A percentile compares a stretch with the other conserved stretches of the same genome.
phyloP scores from a whole-genome alignment of 352 stramenopile genomes.

The Phytophthora lateralis region DNA sequence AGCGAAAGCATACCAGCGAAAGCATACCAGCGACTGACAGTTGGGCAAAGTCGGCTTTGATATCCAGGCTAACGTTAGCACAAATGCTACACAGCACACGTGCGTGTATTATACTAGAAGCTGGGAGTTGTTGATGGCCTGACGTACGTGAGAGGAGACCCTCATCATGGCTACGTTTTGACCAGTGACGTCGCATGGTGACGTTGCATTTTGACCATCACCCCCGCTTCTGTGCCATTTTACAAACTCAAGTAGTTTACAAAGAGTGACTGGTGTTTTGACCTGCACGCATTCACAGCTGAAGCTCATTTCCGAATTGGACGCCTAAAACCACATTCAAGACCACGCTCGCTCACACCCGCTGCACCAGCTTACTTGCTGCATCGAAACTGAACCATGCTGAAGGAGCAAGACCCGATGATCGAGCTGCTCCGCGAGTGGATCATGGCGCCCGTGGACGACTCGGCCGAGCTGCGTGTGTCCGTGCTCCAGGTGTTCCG shows the following conservation, averaged over 20 bases:
- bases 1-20: constrained; percentile 1
- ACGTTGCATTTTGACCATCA: neutral
- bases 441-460: constrained; percentile 78
- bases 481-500: constrained; percentile 72
- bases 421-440: constrained; percentile 87
- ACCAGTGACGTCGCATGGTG: neutral
- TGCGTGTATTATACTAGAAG: neutral
- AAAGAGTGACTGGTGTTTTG: constrained; percentile 15
- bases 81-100: too few species aligned
- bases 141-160: constrained; percentile 6
- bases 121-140: constrained; percentile 1
- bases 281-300: constrained; percentile 2
- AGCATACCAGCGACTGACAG: neutral
- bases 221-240: constrained; percentile 8
- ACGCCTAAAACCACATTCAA: constrained; percentile 1
- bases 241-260: constrained; percentile 4
- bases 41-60: neutral
- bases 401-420: constrained; percentile 88
- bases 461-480: constrained; percentile 63
- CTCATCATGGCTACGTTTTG: constrained; percentile 3
- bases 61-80: neutral
- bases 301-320: constrained; percentile 19
- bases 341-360: neutral
- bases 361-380: neutral
- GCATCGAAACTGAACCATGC: constrained; percentile 37